Conservation (phyloP, 768 basidiomycete genomes). For the Vararia minispora region DNA sequence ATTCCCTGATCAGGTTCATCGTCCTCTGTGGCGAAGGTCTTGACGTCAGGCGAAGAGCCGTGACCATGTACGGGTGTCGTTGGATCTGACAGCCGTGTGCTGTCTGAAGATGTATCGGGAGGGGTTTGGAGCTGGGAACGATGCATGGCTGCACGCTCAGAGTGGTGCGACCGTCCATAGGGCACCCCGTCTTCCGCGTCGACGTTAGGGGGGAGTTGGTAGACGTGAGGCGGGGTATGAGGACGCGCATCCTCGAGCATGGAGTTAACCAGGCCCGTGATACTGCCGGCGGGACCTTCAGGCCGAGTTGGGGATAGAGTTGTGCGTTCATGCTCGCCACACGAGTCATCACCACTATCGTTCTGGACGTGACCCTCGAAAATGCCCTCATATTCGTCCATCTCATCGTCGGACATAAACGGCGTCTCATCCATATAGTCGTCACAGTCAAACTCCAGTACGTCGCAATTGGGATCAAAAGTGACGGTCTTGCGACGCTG, state of each 20-base stretch:
- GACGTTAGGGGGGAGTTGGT: conserved; percentile 37
- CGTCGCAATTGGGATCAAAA: conserved; percentile 71
- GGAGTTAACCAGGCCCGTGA: conserved; percentile 62
- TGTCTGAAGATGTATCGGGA: conserved; percentile 16
- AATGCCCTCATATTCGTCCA: conserved; percentile 14
- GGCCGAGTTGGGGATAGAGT: conserved; percentile 19
- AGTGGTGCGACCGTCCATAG: conserved; percentile 52
- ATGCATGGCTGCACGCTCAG: conserved; percentile 37
- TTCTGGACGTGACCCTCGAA: conserved; percentile 12
- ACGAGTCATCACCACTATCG: conserved; percentile 17
- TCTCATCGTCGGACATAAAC: conserved; percentile 29
- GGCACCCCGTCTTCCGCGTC: conserved; percentile 56
- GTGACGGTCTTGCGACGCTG: conserved; percentile 68
- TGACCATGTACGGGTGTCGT: no score
- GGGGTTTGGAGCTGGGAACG: conserved; percentile 22
- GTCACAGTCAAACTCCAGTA: conserved; percentile 67
- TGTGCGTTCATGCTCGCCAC: conserved; percentile 25
- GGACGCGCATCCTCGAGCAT: conserved; percentile 42
- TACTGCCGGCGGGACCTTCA: conserved; percentile 42
- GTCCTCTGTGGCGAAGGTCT: no score
- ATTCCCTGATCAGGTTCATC: conserved; percentile 9
- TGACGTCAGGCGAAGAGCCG: no score
- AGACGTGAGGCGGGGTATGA: conserved; percentile 29
- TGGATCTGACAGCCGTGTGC: conserved; percentile 9
- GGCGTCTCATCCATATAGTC: conserved; percentile 34